phyloP scores from a whole-genome alignment of 2,329 filamentous ascomycete genomes.

The Remersonia thermophila region DNA sequence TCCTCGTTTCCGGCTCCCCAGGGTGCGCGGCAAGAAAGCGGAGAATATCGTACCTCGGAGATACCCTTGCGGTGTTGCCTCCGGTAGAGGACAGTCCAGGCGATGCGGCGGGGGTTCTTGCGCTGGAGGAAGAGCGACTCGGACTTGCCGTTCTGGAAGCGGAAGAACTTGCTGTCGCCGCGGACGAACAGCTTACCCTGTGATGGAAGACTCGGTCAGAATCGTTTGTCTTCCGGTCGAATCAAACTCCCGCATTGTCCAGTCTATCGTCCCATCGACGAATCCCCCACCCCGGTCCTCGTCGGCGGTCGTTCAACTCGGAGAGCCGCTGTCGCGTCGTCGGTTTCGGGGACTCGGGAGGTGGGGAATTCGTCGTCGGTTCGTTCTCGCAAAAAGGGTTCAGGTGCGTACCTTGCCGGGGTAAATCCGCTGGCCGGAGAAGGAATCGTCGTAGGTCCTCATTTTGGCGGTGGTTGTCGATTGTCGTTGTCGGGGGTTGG shows the following conservation, averaged over 20 bases:
- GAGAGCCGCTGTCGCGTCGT: slow-evolving; percentile 4
- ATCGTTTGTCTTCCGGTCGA: background rate
- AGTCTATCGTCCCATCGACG: background rate
- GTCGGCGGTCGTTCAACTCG: slow-evolving; percentile 7
- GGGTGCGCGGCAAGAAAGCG: slow-evolving; percentile 1
- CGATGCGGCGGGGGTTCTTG: slow-evolving; percentile 99
- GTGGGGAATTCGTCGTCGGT: slow-evolving; percentile 17
- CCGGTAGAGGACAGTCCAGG: slow-evolving; percentile 96
- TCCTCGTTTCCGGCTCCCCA: slow-evolving; percentile 1
- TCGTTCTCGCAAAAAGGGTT: slow-evolving; percentile 8
- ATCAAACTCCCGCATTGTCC: background rate
- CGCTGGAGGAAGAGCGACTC: slow-evolving; percentile 99
- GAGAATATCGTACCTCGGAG: slow-evolving; percentile 75
- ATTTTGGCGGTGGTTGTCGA: slow-evolving; percentile 38
- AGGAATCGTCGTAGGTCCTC: slow-evolving; percentile 55
- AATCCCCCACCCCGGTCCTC: slow-evolving; percentile 8
- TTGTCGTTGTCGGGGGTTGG: slow-evolving; percentile 20
- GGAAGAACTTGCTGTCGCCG: slow-evolving; percentile 99
- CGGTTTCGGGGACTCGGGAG: slow-evolving; percentile 4
- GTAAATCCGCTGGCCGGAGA: slow-evolving; percentile 56
- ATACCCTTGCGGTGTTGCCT: slow-evolving; percentile 99
- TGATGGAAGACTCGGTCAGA: slow-evolving; percentile 22
- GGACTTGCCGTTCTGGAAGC: slow-evolving; percentile 99
- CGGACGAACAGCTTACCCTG: slow-evolving; percentile 99
- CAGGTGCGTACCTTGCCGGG: slow-evolving; percentile 50